These are phyloP conservation scores for Lolium multiflorum DNA, from an alignment of 176 grass and related monocot species.

Conservation along the genomic window DNA sequence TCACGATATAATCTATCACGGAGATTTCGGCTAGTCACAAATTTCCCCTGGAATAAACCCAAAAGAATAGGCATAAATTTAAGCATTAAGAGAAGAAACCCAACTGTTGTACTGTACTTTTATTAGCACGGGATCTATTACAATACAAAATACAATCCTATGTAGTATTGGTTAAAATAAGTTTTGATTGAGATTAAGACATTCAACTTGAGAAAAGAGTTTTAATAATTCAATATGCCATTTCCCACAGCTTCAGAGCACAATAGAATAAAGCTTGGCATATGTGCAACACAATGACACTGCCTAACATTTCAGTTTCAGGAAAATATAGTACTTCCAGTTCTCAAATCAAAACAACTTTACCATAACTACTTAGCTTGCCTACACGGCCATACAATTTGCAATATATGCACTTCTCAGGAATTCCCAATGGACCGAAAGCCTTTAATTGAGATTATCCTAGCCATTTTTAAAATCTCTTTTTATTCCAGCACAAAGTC, in stretches of 20 bases:
- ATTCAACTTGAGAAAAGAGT: not conserved
- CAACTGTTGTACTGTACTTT: not conserved
- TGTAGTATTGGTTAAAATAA: not conserved
- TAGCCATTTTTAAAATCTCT: constrained; percentile 34
- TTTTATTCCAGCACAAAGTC: constrained; percentile 16
- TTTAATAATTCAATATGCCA: not conserved
- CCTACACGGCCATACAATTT: not conserved
- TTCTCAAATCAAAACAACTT: constrained; percentile 22
- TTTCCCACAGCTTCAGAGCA: constrained; percentile 12
- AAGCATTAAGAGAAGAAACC: constrained; percentile 29
- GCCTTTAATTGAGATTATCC: constrained; percentile 20
- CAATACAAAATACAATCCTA: not conserved
- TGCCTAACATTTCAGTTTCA: not conserved
- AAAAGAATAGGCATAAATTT: constrained; percentile 34
- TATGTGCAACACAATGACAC: constrained; percentile 10
- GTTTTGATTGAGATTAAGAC: not conserved
- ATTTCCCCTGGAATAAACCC: constrained; percentile 81
- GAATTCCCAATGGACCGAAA: not conserved
- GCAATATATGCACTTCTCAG: not conserved
- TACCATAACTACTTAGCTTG: constrained; percentile 6
- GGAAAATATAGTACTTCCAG: not conserved
- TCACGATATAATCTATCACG: constrained; percentile 87
- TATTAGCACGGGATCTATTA: not conserved
- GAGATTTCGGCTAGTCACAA: constrained; percentile 93
- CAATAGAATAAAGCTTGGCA: constrained; percentile 15